phyloP scores from a whole-genome alignment of 2,329 filamentous ascomycete genomes.

The Lecanicillium sp. region DNA sequence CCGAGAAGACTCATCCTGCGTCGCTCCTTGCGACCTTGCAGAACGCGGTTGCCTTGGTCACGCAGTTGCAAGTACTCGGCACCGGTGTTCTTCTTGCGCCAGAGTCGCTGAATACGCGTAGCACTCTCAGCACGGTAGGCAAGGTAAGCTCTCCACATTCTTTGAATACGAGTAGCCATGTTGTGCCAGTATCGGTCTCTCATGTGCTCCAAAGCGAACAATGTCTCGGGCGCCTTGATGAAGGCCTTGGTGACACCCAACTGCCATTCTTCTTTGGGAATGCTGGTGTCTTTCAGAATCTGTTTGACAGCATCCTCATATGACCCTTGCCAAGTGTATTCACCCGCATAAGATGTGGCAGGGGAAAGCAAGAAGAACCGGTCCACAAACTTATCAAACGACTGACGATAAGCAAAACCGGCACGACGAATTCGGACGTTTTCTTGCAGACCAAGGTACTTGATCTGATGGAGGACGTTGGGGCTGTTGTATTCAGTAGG shows the following conservation, averaged over 20 bases:
- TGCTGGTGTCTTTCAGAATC: conserved; percentile 93
- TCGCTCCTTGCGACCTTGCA: conserved; percentile 83
- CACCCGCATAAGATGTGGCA: conserved; percentile 90
- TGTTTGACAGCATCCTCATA: conserved; percentile 82
- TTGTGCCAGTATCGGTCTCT: conserved; percentile 98
- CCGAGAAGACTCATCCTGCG: conserved; percentile 86
- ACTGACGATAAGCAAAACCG: conserved; percentile 93
- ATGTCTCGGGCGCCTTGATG: conserved; percentile 94
- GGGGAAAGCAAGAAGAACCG: conserved; percentile 93
- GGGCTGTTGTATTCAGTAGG: conserved; percentile 83
- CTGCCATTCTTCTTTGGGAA: conserved; percentile 92
- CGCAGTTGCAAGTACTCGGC: conserved; percentile 83
- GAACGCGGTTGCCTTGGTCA: conserved; percentile 77
- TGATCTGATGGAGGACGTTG: conserved; percentile 96
- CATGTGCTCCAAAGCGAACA: conserved; percentile 97
- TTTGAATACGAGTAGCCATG: conserved; percentile 96
- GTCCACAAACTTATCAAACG: conserved; percentile 97
- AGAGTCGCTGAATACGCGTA: conserved; percentile 89
- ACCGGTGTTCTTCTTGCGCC: conserved; percentile 87
- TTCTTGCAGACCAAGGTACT: conserved; percentile 97
- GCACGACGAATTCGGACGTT: conserved; percentile 96
- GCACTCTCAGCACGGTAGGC: conserved; percentile 89
- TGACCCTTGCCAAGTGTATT: conserved; percentile 93
- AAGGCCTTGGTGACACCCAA: conserved; percentile 96
- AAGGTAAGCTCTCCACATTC: conserved; percentile 94